Conservation (phyloP, 108 stramenopile genomes). For the Fragilariopsis cylindrus region DNA sequence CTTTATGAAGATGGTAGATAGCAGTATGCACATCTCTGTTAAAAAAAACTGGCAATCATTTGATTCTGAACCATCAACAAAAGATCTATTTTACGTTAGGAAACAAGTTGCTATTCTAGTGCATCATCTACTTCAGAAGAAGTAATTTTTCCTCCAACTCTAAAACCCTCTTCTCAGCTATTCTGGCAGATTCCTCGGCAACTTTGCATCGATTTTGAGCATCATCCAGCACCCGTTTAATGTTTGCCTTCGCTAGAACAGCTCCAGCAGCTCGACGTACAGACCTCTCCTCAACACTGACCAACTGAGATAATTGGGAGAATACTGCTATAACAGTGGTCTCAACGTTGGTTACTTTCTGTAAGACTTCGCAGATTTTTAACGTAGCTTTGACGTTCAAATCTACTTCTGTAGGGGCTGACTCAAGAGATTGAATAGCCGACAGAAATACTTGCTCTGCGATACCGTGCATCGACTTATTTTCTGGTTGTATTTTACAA, state of each 20-base stretch:
- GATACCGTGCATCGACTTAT: slow-evolving; percentile 36
- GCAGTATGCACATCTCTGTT: too few species aligned
- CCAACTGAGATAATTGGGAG: slow-evolving; percentile 58
- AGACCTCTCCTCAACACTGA: slow-evolving; percentile 43
- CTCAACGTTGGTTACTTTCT: slow-evolving; percentile 47
- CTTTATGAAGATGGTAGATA: too few species aligned
- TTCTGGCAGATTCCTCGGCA: slow-evolving; percentile 52
- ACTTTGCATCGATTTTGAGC: slow-evolving; percentile 41
- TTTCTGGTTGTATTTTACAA: slow-evolving; percentile 48
- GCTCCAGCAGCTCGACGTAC: slow-evolving; percentile 55
- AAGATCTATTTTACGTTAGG: too few species aligned
- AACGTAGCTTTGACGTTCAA: slow-evolving; percentile 41
- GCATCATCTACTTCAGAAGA: slow-evolving; percentile 19
- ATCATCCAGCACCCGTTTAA: slow-evolving; percentile 46
- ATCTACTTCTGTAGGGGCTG: background rate
- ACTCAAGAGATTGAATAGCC: slow-evolving; percentile 30
- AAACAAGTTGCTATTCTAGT: too few species aligned
- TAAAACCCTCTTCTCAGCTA: slow-evolving; percentile 36
- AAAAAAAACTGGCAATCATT: too few species aligned
- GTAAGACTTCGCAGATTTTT: slow-evolving; percentile 53
- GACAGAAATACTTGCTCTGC: slow-evolving; percentile 45
- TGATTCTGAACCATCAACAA: too few species aligned
- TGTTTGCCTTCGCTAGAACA: slow-evolving; percentile 46
- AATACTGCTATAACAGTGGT: slow-evolving; percentile 52
- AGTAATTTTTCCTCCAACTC: slow-evolving; percentile 35